These are phyloP conservation scores for Heterotrichella gracilis DNA, from an alignment of 352 stramenopile genomes.

Conservation along the genomic window DNA sequence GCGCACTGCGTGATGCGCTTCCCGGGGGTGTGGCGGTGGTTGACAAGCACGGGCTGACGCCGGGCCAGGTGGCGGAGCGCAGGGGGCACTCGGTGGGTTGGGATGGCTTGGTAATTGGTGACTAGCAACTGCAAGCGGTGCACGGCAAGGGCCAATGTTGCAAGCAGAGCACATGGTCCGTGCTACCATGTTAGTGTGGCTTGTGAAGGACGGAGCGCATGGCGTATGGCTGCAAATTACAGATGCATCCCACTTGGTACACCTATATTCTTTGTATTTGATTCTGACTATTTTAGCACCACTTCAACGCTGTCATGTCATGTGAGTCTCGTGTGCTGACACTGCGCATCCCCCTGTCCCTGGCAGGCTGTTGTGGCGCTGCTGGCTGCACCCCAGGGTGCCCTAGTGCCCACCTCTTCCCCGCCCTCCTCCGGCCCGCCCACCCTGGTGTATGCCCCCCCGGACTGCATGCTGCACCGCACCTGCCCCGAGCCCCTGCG, in stretches of 20 bases:
- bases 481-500: slow-evolving; percentile 31
- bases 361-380: no score
- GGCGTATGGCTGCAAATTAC: no score
- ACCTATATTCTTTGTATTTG: background rate
- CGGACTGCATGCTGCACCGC: slow-evolving; percentile 32
- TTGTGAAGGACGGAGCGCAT: no score
- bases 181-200: no score
- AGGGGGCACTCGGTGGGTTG: background rate
- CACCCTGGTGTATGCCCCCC: slow-evolving; percentile 31
- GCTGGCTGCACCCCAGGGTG: slow-evolving; percentile 16
- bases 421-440: background rate
- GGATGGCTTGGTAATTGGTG: background rate
- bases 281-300: background rate
- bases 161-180: no score
- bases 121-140: background rate
- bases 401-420: background rate
- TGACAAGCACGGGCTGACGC: background rate
- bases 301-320: background rate
- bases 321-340: no score
- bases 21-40: slow-evolving; percentile 15
- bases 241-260: no score
- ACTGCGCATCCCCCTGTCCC: slow-evolving; percentile 17
- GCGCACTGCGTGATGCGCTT: background rate
- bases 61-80: background rate
- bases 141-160: no score